phyloP scores from a whole-genome alignment of 345 rosid species.

The Alliaria petiolata region DNA sequence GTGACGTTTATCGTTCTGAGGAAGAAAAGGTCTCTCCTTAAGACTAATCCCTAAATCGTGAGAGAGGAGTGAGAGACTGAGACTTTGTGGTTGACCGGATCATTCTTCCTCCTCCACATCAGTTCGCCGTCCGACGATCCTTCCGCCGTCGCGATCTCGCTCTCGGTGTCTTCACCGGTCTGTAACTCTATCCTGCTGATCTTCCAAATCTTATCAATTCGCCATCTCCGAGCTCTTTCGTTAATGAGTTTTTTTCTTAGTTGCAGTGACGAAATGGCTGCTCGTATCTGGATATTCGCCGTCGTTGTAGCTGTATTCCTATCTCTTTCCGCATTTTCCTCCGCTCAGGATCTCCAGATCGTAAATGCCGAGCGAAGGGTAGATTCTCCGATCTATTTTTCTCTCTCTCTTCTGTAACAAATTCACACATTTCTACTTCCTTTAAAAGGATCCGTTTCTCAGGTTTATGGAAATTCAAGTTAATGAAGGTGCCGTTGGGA shows the following conservation, averaged over 20 bases:
- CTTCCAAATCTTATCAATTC: background rate
- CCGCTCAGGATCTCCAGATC: conserved; percentile 57
- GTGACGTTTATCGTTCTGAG: background rate
- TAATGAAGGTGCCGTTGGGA: background rate
- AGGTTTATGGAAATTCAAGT: background rate
- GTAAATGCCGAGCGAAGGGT: conserved; percentile 90
- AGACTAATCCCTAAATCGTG: conserved; percentile 14
- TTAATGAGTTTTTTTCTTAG: background rate
- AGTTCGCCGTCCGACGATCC: conserved; percentile 17
- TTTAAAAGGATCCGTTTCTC: background rate
- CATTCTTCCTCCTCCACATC: background rate
- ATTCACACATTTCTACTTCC: background rate
- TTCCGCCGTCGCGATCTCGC: background rate
- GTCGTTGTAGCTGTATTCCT: conserved; percentile 34
- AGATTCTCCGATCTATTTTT: conserved; percentile 27
- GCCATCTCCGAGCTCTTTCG: conserved; percentile 10
- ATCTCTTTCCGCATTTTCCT: conserved; percentile 35
- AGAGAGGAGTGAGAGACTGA: conserved; percentile 23
- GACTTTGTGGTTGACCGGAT: conserved; percentile 39
- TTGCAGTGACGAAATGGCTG: conserved; percentile 44
- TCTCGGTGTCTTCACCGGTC: background rate
- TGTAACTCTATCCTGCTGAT: background rate
- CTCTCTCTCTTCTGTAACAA: background rate
- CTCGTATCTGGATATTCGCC: conserved; percentile 38
- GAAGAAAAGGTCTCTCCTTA: background rate